Conservation (phyloP, 306 rosid genomes). For the Sicyos baderoa region DNA sequence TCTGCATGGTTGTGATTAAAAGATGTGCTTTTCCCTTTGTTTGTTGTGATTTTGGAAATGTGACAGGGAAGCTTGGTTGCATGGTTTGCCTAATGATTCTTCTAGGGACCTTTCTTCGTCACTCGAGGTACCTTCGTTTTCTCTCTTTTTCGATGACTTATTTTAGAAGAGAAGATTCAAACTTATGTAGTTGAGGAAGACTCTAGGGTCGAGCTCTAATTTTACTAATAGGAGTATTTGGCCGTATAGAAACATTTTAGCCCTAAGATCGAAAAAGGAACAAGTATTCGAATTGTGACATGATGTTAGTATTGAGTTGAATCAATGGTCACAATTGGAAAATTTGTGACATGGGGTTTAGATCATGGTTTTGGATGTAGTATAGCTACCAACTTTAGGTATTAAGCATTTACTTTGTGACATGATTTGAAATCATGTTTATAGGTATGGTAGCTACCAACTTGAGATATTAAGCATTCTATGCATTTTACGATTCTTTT, state of each 20-base stretch:
- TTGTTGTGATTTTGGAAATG: slow-evolving; percentile 27
- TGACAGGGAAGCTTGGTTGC: slow-evolving; percentile 72
- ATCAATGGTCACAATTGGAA: too few relatives aligned
- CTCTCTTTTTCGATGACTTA: neutral
- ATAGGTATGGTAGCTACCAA: neutral
- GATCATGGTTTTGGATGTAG: too few relatives aligned
- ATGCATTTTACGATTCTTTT: too few relatives aligned
- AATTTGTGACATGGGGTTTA: too few relatives aligned
- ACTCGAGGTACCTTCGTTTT: slow-evolving; percentile 36
- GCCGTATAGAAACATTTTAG: neutral
- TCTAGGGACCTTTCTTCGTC: slow-evolving; percentile 39
- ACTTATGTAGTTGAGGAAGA: neutral
- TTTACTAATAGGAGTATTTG: neutral
- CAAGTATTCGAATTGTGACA: neutral
- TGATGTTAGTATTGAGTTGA: neutral
- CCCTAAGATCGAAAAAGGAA: neutral
- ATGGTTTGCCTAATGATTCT: slow-evolving; percentile 54
- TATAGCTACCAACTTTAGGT: too few relatives aligned
- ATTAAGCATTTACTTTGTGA: neutral
- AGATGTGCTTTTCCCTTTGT: slow-evolving; percentile 17
- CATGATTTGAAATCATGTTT: too few relatives aligned
- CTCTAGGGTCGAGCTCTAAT: neutral
- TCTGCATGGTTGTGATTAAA: slow-evolving; percentile 9
- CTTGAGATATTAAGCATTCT: neutral
- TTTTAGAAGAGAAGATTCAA: neutral